Percentiles rank a stretch among this genome's conserved stretches.
phyloP scores from a whole-genome alignment of 2,329 filamentous ascomycete genomes.

The Diaporthe velutina region DNA sequence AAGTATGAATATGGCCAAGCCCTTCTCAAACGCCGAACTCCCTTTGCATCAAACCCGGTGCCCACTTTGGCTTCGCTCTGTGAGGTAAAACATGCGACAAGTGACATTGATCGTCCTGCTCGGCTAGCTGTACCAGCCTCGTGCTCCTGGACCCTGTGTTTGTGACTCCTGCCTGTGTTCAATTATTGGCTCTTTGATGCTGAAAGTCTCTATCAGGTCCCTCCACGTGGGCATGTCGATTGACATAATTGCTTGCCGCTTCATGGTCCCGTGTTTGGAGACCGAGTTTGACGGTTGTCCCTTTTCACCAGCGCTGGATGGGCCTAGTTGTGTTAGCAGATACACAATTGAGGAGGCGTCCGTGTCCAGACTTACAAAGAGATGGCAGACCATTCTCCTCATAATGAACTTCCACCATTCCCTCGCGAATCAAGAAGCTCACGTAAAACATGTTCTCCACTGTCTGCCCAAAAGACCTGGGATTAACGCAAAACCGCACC shows the following conservation, averaged over 20 bases:
- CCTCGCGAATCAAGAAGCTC: conserved; percentile 93
- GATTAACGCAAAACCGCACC: conserved; percentile 91
- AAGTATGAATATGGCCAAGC: neutral
- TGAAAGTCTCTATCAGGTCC: conserved; percentile 80
- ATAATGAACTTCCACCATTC: conserved; percentile 78
- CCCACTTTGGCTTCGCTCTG: neutral
- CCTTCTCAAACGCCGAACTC: conserved; percentile 13
- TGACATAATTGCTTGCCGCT: conserved; percentile 89
- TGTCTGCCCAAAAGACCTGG: conserved; percentile 90
- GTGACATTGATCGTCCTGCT: neutral
- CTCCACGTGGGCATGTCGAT: conserved; percentile 89
- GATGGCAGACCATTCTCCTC: conserved; percentile 84
- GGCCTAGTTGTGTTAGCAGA: neutral
- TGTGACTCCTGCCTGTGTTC: conserved; percentile 78
- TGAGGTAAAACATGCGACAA: neutral
- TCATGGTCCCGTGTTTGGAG: conserved; percentile 66
- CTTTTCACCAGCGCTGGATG: conserved; percentile 31
- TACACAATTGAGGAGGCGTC: neutral
- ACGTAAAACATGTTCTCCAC: conserved; percentile 98
- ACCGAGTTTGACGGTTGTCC: conserved; percentile 59
- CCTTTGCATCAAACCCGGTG: neutral
- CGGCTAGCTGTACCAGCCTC: conserved; percentile 74
- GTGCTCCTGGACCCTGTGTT: conserved; percentile 63
- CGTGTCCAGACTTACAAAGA: conserved; percentile 71
- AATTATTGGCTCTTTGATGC: conserved; percentile 86